Conservation (phyloP, 2,329 filamentous ascomycete genomes). For the Rutstroemia sp. region DNA sequence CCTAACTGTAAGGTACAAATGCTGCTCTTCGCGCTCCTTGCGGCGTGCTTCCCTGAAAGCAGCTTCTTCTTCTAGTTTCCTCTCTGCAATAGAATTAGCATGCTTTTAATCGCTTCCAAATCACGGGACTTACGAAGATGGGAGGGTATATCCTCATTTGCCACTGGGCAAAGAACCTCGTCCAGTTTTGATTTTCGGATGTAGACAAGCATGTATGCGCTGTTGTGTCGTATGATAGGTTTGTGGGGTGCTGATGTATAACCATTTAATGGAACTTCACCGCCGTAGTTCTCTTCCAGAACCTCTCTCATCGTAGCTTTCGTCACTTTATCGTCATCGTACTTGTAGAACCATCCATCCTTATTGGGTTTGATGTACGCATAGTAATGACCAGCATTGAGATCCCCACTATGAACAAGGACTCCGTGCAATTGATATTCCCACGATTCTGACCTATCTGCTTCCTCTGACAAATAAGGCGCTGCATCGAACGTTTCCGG, state of each 20-base stretch:
- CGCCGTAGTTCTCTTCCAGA: slow-evolving; percentile 93
- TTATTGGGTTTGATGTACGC: slow-evolving; percentile 91
- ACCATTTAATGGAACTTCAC: slow-evolving; percentile 49
- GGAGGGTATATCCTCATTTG: slow-evolving; percentile 68
- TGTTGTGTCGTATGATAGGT: slow-evolving; percentile 60
- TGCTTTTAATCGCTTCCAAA: not conserved
- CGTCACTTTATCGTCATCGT: slow-evolving; percentile 96
- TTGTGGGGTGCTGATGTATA: slow-evolving; percentile 45
- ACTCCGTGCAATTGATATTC: slow-evolving; percentile 91
- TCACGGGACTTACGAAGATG: slow-evolving; percentile 60
- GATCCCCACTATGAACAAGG: slow-evolving; percentile 89
- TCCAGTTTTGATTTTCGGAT: slow-evolving; percentile 83
- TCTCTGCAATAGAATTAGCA: slow-evolving; percentile 41
- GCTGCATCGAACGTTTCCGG: slow-evolving; percentile 77
- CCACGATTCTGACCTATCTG: slow-evolving; percentile 83
- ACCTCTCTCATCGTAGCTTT: slow-evolving; percentile 86
- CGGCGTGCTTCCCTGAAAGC: slow-evolving; percentile 66
- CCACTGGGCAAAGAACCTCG: slow-evolving; percentile 68
- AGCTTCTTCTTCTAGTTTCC: slow-evolving; percentile 74
- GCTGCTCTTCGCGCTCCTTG: slow-evolving; percentile 89
- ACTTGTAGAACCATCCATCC: slow-evolving; percentile 92
- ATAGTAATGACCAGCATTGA: slow-evolving; percentile 98
- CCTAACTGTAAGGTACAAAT: slow-evolving; percentile 81
- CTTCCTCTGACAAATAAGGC: slow-evolving; percentile 79
- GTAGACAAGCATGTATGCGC: slow-evolving; percentile 98